Evolutionary conservation across 805 yeast genomes (phyloP), one percentile per base, ranked within the genome.

Genomic region (Starmerella bombi): DNA sequence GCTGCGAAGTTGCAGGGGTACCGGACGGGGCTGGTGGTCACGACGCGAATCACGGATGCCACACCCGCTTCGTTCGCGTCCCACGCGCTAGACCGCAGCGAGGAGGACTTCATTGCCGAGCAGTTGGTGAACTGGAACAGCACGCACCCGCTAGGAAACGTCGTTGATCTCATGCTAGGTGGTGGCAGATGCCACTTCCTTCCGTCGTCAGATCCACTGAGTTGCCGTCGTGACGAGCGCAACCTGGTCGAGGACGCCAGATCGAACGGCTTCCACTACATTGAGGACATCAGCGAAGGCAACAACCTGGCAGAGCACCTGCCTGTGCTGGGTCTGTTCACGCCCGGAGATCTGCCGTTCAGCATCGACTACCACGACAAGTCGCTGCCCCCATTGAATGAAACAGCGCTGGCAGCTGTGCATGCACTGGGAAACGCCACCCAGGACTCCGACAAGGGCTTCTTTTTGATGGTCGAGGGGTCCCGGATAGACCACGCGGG

Each of bases 401-500:
- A 85, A 54, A 77, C 80, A 56, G 78, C 85, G 3, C 56, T 65
- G 30, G 75, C 82, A 12, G 95, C 95, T 0, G 62, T 85, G 50
- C 72, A 66, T 28, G 75, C 84, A 0, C 66, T 85, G 49, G 62
- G 70, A 2, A 64, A 71, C 42, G 86, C 86, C 18, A 71, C 93
- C 1, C 61, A 70, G 48, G 70, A 82, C 50, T 71, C 81, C 2
- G 91, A 83, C 16, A 61, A 79, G 49, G 96, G 96, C 0, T 85
- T 86, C 59, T 85, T 86, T 64, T 59, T 86, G 43, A 58, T 86
- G 59, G 74, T 86, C 39, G 95, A 86, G 65, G 95, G 95, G 16
- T 81, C 94, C 5, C 71, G 95, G 59, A 85, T 86, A 53, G 96
- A 86, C 61, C 95, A 85, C 57, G 94, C 94, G 5, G 95, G 95